Evolutionary conservation across 495 filamentous ascomycete species (phyloP), one percentile per base, ranked within the genome.

Genomic region (Chaetomium fimeti): DNA sequence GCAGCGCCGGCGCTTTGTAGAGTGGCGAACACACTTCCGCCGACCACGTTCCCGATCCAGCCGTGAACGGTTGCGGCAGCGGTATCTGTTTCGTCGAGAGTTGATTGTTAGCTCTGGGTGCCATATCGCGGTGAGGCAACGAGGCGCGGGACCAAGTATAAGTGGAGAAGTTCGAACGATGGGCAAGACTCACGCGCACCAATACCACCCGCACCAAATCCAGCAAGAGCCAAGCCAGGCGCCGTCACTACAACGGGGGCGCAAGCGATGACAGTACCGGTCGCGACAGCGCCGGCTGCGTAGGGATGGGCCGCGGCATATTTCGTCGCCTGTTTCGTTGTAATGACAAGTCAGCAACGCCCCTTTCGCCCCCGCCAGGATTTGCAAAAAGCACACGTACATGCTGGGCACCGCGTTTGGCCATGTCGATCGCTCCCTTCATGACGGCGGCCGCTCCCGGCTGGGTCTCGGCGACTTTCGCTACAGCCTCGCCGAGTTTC

Each of bases 1-100:
- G 40, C 65, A 9, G 57, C 57, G 24, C 52, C 65, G 4, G 66
- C 68, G 54, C 68, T 72, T 43, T 66, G 66, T 3, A 64, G 40
- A 1, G 48, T 59, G 2, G 70, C 63, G 18, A 70, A 72, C 3
- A n/a, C 2, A 28, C 68, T 67, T 2, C 66, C 63, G 9, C 57
- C 64, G 1, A 20, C 66, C 13, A 69, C 64, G 22, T 68, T 67
- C 20, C 68, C 67, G 56, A 69, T 65, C 1, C 4, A 16, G 18
- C 45, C 27, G 11, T 72, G 71, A 6, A 42, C 27, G 2, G 42
- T 52, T 0, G 71, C 66, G 3, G 71, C 71, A 0, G 67, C n/a
- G 0, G 68, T 64, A 6, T 56, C 71, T 72, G 47, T 48, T 36
- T 36, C 8, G 5, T 11, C 6, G 20, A 47, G 20, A 24, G 20